Evolutionary conservation across 2,329 filamentous ascomycete genomes (phyloP).

Genomic region (Plectosphaerella cucumerina): DNA sequence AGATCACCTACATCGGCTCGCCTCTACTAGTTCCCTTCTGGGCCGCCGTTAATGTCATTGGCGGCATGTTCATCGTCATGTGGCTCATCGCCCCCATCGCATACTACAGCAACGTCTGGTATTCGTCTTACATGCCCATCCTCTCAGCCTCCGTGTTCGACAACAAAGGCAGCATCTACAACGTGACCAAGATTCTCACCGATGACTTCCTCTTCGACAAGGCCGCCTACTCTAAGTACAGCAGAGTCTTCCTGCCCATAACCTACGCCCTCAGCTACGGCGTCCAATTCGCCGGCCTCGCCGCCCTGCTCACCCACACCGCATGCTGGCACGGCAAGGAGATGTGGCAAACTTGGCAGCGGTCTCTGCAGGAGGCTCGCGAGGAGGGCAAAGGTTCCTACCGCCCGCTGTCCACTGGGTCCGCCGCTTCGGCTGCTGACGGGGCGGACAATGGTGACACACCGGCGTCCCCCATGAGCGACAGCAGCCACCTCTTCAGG

Average conservation of each 20-base stretch:
- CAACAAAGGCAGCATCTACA: slow-evolving; percentile 74
- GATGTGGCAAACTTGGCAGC: slow-evolving; percentile 72
- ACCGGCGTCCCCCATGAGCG: background rate
- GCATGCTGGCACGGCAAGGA: slow-evolving; percentile 80
- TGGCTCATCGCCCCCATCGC: slow-evolving; percentile 77
- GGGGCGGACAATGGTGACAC: slow-evolving; percentile 4
- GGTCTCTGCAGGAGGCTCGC: slow-evolving; percentile 60
- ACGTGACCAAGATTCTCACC: slow-evolving; percentile 77
- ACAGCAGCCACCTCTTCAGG: slow-evolving; percentile 48
- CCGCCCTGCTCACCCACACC: slow-evolving; percentile 76
- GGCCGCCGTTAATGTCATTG: slow-evolving; percentile 81
- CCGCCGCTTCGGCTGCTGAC: slow-evolving; percentile 10
- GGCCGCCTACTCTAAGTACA: slow-evolving; percentile 74
- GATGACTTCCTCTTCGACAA: slow-evolving; percentile 73
- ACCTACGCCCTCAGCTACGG: slow-evolving; percentile 86
- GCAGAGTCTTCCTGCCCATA: slow-evolving; percentile 78
- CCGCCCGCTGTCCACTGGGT: slow-evolving; percentile 29
- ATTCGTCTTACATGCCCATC: slow-evolving; percentile 82
- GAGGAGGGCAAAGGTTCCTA: slow-evolving; percentile 48
- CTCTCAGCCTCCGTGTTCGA: slow-evolving; percentile 82
- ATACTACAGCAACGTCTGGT: slow-evolving; percentile 77
- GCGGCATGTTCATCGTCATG: slow-evolving; percentile 76
- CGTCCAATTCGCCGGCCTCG: slow-evolving; percentile 78
- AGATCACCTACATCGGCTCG: slow-evolving; percentile 84
- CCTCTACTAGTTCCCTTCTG: slow-evolving; percentile 81